Percentiles rank a stretch among this genome's conserved stretches.
Conservation (phyloP, 225 moss, liverwort and hornwort genomes). For the Physcomitrium patens region DNA sequence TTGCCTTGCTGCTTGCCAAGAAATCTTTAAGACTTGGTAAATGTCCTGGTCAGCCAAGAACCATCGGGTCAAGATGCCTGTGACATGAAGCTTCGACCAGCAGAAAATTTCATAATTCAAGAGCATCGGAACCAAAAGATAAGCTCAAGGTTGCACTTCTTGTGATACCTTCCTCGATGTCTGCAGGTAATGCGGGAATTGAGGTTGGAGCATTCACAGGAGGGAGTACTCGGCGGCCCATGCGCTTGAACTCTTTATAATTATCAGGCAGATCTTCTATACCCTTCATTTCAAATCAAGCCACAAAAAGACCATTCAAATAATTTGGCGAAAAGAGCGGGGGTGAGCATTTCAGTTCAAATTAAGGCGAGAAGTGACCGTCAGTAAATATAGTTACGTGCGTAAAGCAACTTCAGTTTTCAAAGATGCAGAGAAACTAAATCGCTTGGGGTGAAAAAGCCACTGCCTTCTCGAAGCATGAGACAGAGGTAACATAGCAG, state of each 20-base stretch:
- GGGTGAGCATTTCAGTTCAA: no score
- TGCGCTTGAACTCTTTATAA: conserved; percentile 68
- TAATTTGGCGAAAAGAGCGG: no score
- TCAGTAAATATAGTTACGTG: neutral
- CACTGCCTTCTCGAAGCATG: neutral
- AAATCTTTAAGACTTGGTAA: conserved; percentile 40
- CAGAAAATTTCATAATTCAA: neutral
- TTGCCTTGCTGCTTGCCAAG: conserved; percentile 34
- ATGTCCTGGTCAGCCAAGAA: conserved; percentile 41
- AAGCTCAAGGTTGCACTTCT: conserved; percentile 7
- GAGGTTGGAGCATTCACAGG: conserved; percentile 64
- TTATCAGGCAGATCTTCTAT: conserved; percentile 65
- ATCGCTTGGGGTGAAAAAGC: conserved; percentile 9
- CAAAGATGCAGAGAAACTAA: neutral
- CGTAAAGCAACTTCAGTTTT: neutral
- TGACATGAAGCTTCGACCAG: neutral
- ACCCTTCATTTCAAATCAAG: conserved; percentile 51
- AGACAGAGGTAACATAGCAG: neutral
- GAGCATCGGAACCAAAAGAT: neutral
- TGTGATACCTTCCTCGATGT: conserved; percentile 59
- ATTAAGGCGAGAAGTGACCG: neutral
- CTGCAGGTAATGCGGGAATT: conserved; percentile 64
- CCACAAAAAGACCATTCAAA: conserved; percentile 19
- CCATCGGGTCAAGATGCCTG: conserved; percentile 24
- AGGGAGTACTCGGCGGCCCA: conserved; percentile 46